Evolutionary conservation across 441 rosid genomes (phyloP), one percentile per base, ranked within the genome.

Genomic region (Cnidoscolus chayamansa): DNA sequence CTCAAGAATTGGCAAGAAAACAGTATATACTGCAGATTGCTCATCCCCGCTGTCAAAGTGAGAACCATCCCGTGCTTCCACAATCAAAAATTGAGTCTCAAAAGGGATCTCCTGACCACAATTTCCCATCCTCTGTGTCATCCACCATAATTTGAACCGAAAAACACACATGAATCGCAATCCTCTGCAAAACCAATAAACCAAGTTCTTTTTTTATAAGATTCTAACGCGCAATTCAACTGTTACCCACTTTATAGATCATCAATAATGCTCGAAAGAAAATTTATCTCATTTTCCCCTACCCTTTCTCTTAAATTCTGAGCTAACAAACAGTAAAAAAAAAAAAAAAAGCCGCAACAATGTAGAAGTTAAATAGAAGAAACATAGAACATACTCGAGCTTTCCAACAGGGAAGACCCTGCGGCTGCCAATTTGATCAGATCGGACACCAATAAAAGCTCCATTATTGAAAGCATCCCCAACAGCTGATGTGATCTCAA

Each of bases 111-210:
- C 90, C 54, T 60, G 76, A 7, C 90, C 90, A 56, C 76, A 79
- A 70, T 12, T 81, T 20, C 90, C 90, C 85, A 86, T 88, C 79
- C 88, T 85, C 74, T 86, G 92, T 10, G 92, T 86, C 89, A 88
- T 88, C 92, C 92, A 88, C 92, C 92, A 88, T 75, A 88, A 47
- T 71, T 86, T 88, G 85, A 86, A 88, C n/a, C 90, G 85, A 30
- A 88, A 88, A 74, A 82, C 75, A 58, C 89, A 83, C 92, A 84
- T 85, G 62, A 86, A 88, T 7, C 85, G 82, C 80, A 86, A 73
- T 49, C 92, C 92, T 81, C 90, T 88, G 81, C 72, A 35, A 67
- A 48, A 47, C 5, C 25, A 10, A 64, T 17, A 55, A 63, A 43
- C 51, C 68, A 67, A 3, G 73, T 30, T 40, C 10, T 2, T 47